Conservation (phyloP, 2,329 filamentous ascomycete species). For the Ustulina deusta region DNA sequence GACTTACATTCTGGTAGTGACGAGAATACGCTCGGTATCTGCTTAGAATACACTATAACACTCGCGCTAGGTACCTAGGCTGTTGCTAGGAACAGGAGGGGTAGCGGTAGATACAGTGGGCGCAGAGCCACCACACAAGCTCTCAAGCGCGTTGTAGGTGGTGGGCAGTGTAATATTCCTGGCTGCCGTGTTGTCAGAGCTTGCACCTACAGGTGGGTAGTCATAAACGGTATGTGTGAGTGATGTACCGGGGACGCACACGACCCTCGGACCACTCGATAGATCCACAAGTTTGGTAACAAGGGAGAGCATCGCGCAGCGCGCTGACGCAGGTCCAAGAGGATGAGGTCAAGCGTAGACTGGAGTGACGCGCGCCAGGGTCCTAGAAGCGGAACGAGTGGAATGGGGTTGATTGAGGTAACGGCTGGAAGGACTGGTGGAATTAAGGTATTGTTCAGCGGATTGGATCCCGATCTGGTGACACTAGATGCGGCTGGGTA, state of each 20-base stretch:
- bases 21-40: slow-evolving; percentile 3
- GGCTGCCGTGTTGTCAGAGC: not conserved
- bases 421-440: not conserved
- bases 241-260: slow-evolving; percentile 32
- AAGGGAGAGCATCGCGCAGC: slow-evolving; percentile 45
- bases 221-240: slow-evolving; percentile 4
- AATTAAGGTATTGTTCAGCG: slow-evolving; percentile 25
- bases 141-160: not conserved
- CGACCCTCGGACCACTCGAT: slow-evolving; percentile 30
- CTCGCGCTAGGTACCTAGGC: not conserved
- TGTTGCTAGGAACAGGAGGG: slow-evolving; percentile 3
- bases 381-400: slow-evolving; percentile 8
- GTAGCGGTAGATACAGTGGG: slow-evolving; percentile 16
- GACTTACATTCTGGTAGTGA: slow-evolving; percentile 22
- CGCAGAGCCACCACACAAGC: slow-evolving; percentile 10
- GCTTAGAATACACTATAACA: not conserved
- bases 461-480: slow-evolving; percentile 29
- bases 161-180: not conserved
- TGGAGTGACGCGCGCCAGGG: slow-evolving; percentile 28
- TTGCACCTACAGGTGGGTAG: not conserved
- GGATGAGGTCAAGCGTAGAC: slow-evolving; percentile 55
- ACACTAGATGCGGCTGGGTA: slow-evolving; percentile 27
- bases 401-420: slow-evolving; percentile 1
- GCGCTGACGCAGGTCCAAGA: slow-evolving; percentile 58
- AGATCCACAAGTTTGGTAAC: slow-evolving; percentile 15